Evolutionary conservation across 352 stramenopile species (phyloP).

Genomic region (Phytophthora cactorum): DNA sequence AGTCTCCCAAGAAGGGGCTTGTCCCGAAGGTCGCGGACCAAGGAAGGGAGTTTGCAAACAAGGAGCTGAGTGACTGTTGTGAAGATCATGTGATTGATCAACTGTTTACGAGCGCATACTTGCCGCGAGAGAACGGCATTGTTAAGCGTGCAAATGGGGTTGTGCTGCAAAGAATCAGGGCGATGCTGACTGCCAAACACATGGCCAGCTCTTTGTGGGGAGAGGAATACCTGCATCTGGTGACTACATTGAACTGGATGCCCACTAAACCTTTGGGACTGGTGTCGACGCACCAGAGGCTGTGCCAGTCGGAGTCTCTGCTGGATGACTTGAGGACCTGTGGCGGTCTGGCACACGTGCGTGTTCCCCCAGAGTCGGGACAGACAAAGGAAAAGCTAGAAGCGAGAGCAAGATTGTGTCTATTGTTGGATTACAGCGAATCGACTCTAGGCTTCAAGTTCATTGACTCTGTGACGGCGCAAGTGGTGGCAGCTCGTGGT

Average conservation of each 20-base stretch:
- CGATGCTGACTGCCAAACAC: neutral
- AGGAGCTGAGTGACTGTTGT: neutral
- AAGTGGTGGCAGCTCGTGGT: neutral
- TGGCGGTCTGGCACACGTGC: neutral
- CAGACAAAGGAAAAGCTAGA: constrained; percentile 17
- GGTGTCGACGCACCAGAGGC: neutral
- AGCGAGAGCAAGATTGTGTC: neutral
- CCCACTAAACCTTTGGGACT: neutral
- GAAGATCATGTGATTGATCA: no score
- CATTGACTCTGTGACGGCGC: no score
- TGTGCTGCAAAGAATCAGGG: no score
- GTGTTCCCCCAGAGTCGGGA: constrained; percentile 3
- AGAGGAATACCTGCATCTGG: neutral
- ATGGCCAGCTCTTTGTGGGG: neutral
- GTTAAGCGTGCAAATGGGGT: neutral
- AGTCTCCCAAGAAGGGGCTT: no score
- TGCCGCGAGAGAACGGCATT: neutral
- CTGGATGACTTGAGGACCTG: no score
- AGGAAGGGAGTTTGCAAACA: neutral
- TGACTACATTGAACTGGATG: neutral
- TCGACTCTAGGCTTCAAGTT: no score
- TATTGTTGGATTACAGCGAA: constrained; percentile 15
- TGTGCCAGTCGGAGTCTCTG: no score
- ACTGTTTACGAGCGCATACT: neutral
- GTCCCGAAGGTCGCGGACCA: neutral